Evolutionary conservation across 2,329 filamentous ascomycete species (phyloP).

Genomic region (Coniella lustricola): DNA sequence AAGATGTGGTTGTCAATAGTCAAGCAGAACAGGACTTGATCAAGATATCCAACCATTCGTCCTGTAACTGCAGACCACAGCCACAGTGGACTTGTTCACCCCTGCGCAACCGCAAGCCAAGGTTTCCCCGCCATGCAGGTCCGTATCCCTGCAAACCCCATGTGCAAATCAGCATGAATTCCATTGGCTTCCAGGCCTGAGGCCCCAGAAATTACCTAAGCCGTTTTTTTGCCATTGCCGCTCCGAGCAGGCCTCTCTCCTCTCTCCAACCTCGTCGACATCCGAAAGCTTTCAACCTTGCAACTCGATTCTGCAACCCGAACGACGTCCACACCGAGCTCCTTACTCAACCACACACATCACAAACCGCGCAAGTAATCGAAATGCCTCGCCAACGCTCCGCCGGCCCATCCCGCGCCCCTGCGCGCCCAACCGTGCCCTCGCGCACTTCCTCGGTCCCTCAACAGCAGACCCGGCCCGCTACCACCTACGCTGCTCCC

Average conservation of each 20-base stretch:
- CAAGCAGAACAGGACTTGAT: too few species aligned
- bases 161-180: conserved; percentile 16
- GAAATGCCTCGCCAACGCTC: conserved; percentile 75
- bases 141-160: conserved; percentile 17
- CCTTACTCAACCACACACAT: not conserved
- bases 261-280: conserved; percentile 17
- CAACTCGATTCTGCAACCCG: conserved; percentile 9
- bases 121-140: conserved; percentile 2
- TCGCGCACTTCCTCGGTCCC: conserved; percentile 43
- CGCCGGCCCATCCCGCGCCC: conserved; percentile 47
- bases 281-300: not conserved
- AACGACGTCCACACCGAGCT: conserved; percentile 13
- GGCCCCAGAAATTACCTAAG: conserved; percentile 7
- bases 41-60: too few species aligned
- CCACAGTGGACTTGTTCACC: conserved; percentile 15
- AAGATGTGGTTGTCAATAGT: too few species aligned
- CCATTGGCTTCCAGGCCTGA: conserved; percentile 22
- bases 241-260: too few species aligned
- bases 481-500: conserved; percentile 57
- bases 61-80: too few species aligned
- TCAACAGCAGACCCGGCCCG: conserved; percentile 60
- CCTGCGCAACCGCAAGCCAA: conserved; percentile 3
- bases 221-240: conserved; percentile 14
- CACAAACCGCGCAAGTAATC: conserved; percentile 15
- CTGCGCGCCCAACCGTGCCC: conserved; percentile 60